Percentiles rank a stretch among this genome's conserved stretches.
Conservation (phyloP, 495 filamentous ascomycete species). For the Immersiella caudata region DNA sequence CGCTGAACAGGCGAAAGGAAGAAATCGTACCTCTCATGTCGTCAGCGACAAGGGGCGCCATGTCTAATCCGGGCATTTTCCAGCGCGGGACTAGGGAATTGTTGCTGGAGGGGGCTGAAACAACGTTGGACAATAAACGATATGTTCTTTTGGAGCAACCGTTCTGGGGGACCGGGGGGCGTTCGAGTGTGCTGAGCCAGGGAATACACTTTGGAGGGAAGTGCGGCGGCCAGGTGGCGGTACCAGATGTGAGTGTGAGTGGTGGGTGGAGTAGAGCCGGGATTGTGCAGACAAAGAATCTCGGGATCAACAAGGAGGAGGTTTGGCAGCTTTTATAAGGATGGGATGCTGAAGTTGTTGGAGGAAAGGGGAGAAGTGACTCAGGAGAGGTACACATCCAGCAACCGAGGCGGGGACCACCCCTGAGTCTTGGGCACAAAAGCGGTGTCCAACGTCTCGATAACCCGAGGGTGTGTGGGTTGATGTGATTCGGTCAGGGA, state of each 20-base stretch:
- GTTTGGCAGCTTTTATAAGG: neutral
- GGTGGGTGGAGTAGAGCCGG: neutral
- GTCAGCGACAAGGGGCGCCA: slow-evolving; percentile 50
- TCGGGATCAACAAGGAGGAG: neutral
- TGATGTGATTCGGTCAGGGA: slow-evolving; percentile 15
- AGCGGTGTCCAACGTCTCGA: slow-evolving; percentile 17
- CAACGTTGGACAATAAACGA: neutral
- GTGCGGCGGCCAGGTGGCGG: slow-evolving; percentile 11
- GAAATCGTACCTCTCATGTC: slow-evolving; percentile 50
- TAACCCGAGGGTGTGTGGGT: slow-evolving; percentile 7
- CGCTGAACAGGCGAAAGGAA: neutral
- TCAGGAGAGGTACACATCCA: slow-evolving; percentile 9
- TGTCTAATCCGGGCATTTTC: slow-evolving; percentile 51
- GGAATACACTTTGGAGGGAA: neutral
- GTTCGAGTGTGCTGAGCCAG: no score
- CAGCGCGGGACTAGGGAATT: slow-evolving; percentile 11
- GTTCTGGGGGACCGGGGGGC: no score
- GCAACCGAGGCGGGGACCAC: neutral
- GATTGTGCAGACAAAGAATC: slow-evolving; percentile 4
- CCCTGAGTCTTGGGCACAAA: slow-evolving; percentile 4
- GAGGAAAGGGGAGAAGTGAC: slow-evolving; percentile 12
- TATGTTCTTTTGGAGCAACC: neutral
- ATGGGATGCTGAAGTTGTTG: neutral
- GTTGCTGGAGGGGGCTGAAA: neutral
- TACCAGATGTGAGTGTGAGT: neutral